Evolutionary conservation across 2,329 filamentous ascomycete species (phyloP), one percentile per base, ranked within the genome.

Genomic region (Atkinsonella hypoxylon): DNA sequence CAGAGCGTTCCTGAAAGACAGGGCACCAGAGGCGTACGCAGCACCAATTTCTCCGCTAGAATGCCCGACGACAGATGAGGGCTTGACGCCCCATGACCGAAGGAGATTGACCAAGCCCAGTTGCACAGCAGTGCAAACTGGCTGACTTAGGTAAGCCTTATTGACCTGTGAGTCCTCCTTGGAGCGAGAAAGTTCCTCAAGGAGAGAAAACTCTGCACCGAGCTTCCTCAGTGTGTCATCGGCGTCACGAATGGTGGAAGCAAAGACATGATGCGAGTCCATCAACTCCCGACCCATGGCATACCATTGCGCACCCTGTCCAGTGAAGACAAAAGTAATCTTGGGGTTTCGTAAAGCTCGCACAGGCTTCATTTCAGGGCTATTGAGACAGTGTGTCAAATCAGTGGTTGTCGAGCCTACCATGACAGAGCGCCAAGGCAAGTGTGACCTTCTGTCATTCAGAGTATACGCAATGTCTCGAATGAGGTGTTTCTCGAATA

Each of bases 21-120:
- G 61, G 10, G 71, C 64, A 2, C 73, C 70, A 0, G 68, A 59
- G 1, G 71, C 65, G 50, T 71, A 76, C 0, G 73, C 73, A 7
- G 73, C 73, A 2, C 59, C 71, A 31, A 76, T 75, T 51, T 77
- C 74, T 13, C 74, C 74, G 45, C 64, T 68, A 0, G 71, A 75
- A 55, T 77, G 74, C 1, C 74, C 71, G 3, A 65, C 61, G 0
- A 74, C 71, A 4, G 62, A 64, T 0, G 56, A 44, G 0, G 73
- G 70, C 9, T 52, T 54, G n/a, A 77, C 61, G 1, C 64, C 66
- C 67, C 69, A 75, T 2, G 68, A 67, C 26, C 64, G 44, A 1
- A 78, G 59, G 3, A 78, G 61, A 13, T 70, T 63, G 0, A 69
- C 66, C 7, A 78, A 56, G 1, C 68, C 69, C 3, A 79, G 59